phyloP scores from a whole-genome alignment of 2,329 filamentous ascomycete genomes.

The Fusarium illudens region DNA sequence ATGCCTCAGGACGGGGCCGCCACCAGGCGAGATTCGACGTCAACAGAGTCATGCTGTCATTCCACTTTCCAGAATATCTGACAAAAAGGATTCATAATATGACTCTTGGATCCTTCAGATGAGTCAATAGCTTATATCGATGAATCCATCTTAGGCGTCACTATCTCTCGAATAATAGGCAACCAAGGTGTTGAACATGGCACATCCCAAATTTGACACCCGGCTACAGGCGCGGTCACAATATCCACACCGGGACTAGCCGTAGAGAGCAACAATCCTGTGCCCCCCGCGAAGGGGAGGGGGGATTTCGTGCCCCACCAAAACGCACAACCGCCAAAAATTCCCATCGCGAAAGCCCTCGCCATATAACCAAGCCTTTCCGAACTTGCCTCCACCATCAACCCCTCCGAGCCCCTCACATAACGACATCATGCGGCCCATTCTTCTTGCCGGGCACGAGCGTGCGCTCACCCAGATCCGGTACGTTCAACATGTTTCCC shows the following conservation, averaged over 20 bases:
- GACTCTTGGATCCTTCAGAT: constrained; percentile 27
- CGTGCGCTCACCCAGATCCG: constrained; percentile 94
- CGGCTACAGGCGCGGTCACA: not conserved
- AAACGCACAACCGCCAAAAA: constrained; percentile 58
- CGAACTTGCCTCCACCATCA: constrained; percentile 43
- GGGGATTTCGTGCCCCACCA: constrained; percentile 51
- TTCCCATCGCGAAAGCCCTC: constrained; percentile 50
- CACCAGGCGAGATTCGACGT: not conserved
- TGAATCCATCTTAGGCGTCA: constrained; percentile 9
- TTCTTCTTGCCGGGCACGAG: constrained; percentile 95
- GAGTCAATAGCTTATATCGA: constrained; percentile 22
- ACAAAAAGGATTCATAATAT: constrained; percentile 8
- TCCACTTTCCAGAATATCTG: not conserved
- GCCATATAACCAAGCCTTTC: constrained; percentile 44
- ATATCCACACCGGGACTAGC: constrained; percentile 11
- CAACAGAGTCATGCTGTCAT: not conserved
- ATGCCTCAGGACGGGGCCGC: constrained; percentile 37
- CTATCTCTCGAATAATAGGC: constrained; percentile 9
- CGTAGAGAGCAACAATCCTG: constrained; percentile 24
- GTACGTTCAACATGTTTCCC: constrained; percentile 56
- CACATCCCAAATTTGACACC: constrained; percentile 25
- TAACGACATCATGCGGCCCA: constrained; percentile 84
- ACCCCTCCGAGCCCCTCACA: constrained; percentile 41
- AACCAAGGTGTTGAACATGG: constrained; percentile 20
- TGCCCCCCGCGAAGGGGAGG: constrained; percentile 28